Conservation (phyloP, 805 yeast genomes). For the Starmerella roubikii region DNA sequence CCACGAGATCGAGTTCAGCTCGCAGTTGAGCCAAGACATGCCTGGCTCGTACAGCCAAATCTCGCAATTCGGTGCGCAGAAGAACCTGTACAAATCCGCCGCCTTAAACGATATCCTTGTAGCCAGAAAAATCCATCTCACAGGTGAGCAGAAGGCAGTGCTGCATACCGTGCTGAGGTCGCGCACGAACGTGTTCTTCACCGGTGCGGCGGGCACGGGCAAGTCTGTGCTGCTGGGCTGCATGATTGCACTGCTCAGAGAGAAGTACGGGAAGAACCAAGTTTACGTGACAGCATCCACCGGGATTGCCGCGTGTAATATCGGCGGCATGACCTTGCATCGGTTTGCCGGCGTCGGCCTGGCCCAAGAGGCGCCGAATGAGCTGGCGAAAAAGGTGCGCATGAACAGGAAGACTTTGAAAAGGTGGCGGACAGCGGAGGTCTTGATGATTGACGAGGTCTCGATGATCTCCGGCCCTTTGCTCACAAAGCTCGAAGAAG, state of each 20-base stretch:
- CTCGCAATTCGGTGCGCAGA: too few species aligned
- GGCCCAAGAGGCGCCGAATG: slow-evolving; percentile 40
- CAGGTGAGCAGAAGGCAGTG: slow-evolving; percentile 41
- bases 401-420: slow-evolving; percentile 32
- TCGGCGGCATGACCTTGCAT: slow-evolving; percentile 83
- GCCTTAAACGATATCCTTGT: not conserved
- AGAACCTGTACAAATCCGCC: not conserved
- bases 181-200: slow-evolving; percentile 57
- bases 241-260: slow-evolving; percentile 41
- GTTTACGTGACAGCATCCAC: slow-evolving; percentile 79
- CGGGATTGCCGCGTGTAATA: slow-evolving; percentile 87
- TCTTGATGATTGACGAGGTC: slow-evolving; percentile 77
- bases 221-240: slow-evolving; percentile 74
- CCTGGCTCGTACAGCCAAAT: not conserved
- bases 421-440: slow-evolving; percentile 57
- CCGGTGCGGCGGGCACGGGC: slow-evolving; percentile 99
- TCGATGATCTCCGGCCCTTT: slow-evolving; percentile 83
- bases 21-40: not conserved
- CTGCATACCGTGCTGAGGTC: slow-evolving; percentile 53
- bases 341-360: slow-evolving; percentile 77
- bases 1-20: not conserved
- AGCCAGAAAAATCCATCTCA: slow-evolving; percentile 19
- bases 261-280: slow-evolving; percentile 31
- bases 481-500: slow-evolving; percentile 55
- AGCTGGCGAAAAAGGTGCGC: slow-evolving; percentile 37